These are phyloP conservation scores for Microcos paniculata DNA, from an alignment of 345 rosid genomes.

Conservation along the genomic window DNA sequence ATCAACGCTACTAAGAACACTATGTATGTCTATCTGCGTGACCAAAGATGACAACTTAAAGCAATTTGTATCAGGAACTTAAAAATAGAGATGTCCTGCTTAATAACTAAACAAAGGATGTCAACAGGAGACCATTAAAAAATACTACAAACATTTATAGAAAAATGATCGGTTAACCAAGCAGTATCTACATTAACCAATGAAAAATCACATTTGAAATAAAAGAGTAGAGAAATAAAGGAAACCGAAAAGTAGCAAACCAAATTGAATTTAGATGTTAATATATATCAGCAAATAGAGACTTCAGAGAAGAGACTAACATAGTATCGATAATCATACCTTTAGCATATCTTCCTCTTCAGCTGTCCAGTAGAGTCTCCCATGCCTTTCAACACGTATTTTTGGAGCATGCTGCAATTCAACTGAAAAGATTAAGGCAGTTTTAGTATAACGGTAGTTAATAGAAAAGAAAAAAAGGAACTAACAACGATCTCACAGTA, in stretches of 20 bases:
- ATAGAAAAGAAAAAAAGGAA: not conserved
- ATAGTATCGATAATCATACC: conserved; percentile 21
- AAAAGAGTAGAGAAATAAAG: not conserved
- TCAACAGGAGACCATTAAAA: not conserved
- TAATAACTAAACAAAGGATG: not conserved
- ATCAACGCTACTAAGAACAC: not conserved
- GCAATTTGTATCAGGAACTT: not conserved
- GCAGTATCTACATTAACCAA: not conserved
- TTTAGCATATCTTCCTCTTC: conserved; percentile 46
- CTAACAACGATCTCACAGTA: not conserved
- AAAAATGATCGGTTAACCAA: not conserved
- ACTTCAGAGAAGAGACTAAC: not conserved
- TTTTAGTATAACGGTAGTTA: not conserved
- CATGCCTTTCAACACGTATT: conserved; percentile 27
- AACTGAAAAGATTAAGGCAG: not conserved
- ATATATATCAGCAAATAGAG: not conserved
- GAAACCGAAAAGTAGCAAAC: not conserved
- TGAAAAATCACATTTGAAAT: not conserved
- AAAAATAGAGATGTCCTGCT: not conserved
- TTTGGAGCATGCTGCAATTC: conserved; percentile 19
- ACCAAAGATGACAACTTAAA: not conserved
- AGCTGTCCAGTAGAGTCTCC: conserved; percentile 33
- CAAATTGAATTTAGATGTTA: not conserved
- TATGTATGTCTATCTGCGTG: not conserved
- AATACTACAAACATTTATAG: not conserved